These are phyloP conservation scores for Klebsormidium nitens DNA, from an alignment of 139 green algal genomes.

Conservation along the genomic window DNA sequence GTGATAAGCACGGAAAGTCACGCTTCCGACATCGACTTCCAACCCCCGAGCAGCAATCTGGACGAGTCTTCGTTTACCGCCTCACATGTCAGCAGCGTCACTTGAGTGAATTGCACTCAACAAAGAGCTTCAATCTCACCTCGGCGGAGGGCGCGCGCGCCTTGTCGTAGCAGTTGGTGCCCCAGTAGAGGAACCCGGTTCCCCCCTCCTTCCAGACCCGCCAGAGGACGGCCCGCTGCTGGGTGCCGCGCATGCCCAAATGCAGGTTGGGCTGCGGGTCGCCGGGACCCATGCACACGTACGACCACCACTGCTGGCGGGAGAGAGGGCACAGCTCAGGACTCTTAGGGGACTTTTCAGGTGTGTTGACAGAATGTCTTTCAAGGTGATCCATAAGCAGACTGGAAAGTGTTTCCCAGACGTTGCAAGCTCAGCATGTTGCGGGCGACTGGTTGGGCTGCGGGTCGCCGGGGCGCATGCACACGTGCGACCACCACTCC, in stretches of 20 bases:
- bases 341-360: too few relatives aligned
- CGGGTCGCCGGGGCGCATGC: conserved; percentile 22
- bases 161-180: conserved; percentile 17
- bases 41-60: too few relatives aligned
- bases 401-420: too few relatives aligned
- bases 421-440: too few relatives aligned
- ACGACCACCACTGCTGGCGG: conserved; percentile 19
- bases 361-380: too few relatives aligned
- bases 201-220: conserved; percentile 12
- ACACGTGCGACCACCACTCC: conserved; percentile 22
- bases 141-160: not conserved
- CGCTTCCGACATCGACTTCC: not conserved
- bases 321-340: too few relatives aligned
- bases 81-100: not conserved
- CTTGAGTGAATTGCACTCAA: not conserved
- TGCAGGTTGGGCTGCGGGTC: conserved; percentile 24
- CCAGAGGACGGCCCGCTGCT: conserved; percentile 15
- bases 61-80: too few relatives aligned
- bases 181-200: conserved; percentile 24
- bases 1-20: not conserved
- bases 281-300: conserved; percentile 28
- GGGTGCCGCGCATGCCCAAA: conserved; percentile 3
- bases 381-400: too few relatives aligned
- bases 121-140: not conserved
- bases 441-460: conserved; percentile 27